Percentiles rank a stretch among this genome's conserved stretches.
Conservation (phyloP, 164 flowering plant species). For the Euptelea pleiosperma region DNA sequence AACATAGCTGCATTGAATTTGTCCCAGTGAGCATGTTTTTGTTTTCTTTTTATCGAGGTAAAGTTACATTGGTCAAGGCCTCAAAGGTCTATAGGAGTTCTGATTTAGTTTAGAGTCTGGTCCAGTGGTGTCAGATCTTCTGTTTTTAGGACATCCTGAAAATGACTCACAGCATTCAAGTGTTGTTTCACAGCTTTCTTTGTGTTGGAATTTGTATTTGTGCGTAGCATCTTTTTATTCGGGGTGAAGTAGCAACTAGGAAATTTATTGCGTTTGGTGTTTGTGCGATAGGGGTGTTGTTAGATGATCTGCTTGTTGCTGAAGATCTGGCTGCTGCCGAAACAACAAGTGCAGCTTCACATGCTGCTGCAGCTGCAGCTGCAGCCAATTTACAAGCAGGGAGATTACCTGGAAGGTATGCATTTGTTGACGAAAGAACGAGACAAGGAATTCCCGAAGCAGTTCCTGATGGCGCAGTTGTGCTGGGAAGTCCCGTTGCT, state of each 20-base stretch:
- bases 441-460: conserved; percentile 50
- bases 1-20: too few species aligned
- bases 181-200: too few species aligned
- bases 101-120: too few species aligned
- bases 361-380: conserved; percentile 95
- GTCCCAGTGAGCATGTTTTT: too few species aligned
- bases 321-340: conserved; percentile 98
- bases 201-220: background rate
- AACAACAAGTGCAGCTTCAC: conserved; percentile 91
- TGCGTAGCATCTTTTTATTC: too few species aligned
- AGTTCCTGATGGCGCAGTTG: conserved; percentile 83
- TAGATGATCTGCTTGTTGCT: conserved; percentile 93
- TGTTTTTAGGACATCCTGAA: too few species aligned
- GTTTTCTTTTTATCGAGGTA: too few species aligned
- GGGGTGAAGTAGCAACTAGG: background rate
- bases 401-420: conserved; percentile 61
- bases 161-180: too few species aligned
- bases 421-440: conserved; percentile 63
- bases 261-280: conserved; percentile 3
- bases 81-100: too few species aligned
- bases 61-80: too few species aligned
- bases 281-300: conserved; percentile 62
- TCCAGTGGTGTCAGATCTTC: too few species aligned
- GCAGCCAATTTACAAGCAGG: conserved; percentile 62
- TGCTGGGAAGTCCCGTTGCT: conserved; percentile 90